Evolutionary conservation across 768 basidiomycete genomes (phyloP), one percentile per base, ranked within the genome.

Genomic region (Lentinula boryana): DNA sequence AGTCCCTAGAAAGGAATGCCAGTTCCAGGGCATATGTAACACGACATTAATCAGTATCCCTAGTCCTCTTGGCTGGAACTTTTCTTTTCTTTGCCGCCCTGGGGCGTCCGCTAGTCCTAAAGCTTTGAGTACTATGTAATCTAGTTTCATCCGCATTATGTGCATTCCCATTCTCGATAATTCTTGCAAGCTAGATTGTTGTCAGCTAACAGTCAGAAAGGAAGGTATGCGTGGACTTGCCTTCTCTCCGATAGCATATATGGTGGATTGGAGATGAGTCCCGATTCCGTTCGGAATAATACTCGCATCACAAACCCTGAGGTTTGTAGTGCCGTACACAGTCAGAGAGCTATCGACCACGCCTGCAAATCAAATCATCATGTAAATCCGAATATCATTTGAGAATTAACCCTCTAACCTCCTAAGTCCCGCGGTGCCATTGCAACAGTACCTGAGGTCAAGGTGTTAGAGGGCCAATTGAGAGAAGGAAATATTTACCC

Each of bases 341-440:
- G 68, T 74, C 31, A 77, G 60, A 31, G 63, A 52, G n/a, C 64
- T 41, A 60, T 76, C 74, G 8, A 79, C 77, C 16, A 78, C 77
- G 2, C 77, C 77, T 31, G 67, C 68, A 27, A 54, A 5, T 1
- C 2, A 50, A 23, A 21, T 5, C 21, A 50, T n/a, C 31, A 2
- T 1, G 1, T 21, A 8, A 27, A 27, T 27, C 27, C 0, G 31
- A 50, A 1, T 21, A 23, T 48, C 44, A 48, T n/a, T 8, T 16
- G 10, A 50, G 18, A 5, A 23, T 18, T 15, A 1, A 23, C 12
- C 0, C 18, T 50, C 21, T 21, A 4, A 50, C 48, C 48, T 50
- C 48, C 48, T 31, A 27, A 15, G 13, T 7, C 21, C 15, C 31
- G 48, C 31, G 48, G 48, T 50, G 48, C 48, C 48, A 50, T 50